Base-by-base conservation (phyloP, 2,329 filamentous ascomycete genomes). In the Didymella segeticola region DNA sequence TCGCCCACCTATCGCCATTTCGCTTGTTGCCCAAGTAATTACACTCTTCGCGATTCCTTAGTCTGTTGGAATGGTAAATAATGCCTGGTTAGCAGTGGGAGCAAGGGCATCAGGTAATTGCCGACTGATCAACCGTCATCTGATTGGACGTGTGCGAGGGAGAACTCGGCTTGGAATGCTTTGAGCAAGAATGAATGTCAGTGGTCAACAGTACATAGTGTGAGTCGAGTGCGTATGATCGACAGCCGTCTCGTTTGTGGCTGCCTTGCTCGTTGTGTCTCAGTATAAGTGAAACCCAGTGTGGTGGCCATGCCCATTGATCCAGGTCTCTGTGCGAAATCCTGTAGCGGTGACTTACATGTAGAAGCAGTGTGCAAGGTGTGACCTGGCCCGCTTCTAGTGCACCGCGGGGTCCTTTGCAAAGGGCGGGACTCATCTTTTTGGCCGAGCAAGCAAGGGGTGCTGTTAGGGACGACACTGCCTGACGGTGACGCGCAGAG, bases 81-180 rank as follows among this genome's bases (percentile, higher is more conserved):
- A 57, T 60, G 59, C 62, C 57, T 66, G 61, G 66, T 75, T 71
- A 74, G 71, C 66, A 70, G 67, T 55, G 61, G 58, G 66, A 73
- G 70, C 69, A 74, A 75, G 70, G 70, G 69, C 63, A 67, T 61
- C 45, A 47, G 60, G 60, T 64, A 62, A 67, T 56, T 68, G 66
- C 68, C 66, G 56, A 66, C 54, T 61, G 57, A 63, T 64, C 64
- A 56, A 62, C 54, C 56, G 58, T 68, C 63, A 70, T 66, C 58
- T 70, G 68, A 72, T 71, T 73, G 70, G 69, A 66, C 64, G 61
- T 71, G 67, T 70, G 68, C 70, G 61, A 74, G 69, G 68, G 66
- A 71, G 68, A 56, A 57, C 49, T 55, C 62, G 53, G 55, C 57
- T 68, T 62, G 67, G 68, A 74, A 71, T 72, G 71, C 66, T 70